A percentile compares a stretch with the other conserved stretches of the same genome.
Conservation (phyloP, 2,329 filamentous ascomycete species). For the Botrytis fragariae region DNA sequence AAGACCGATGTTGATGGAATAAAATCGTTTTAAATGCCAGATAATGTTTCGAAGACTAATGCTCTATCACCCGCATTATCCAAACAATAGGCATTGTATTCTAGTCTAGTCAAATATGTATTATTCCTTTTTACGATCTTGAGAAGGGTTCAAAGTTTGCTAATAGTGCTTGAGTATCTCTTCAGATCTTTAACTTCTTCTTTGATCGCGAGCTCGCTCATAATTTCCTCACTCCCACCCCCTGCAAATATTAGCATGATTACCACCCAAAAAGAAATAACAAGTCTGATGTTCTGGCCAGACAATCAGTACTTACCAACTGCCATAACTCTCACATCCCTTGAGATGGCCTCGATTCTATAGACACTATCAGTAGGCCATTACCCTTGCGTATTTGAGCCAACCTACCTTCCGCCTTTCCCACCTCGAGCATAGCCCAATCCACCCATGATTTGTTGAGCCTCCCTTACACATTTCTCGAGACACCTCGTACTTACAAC, state of each 20-base stretch:
- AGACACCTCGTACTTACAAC: conserved; percentile 52
- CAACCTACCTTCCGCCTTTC: conserved; percentile 43
- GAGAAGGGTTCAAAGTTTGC: conserved; percentile 27
- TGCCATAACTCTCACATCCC: conserved; percentile 49
- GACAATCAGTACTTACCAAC: conserved; percentile 32
- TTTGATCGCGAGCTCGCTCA: conserved; percentile 37
- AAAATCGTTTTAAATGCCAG: not conserved
- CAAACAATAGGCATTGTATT: not conserved
- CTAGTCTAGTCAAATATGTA: no score
- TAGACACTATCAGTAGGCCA: conserved; percentile 19
- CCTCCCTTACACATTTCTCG: conserved; percentile 53
- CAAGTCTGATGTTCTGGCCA: not conserved
- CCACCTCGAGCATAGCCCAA: conserved; percentile 51
- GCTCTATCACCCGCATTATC: accelerated
- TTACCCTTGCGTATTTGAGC: not conserved
- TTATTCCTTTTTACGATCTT: not conserved
- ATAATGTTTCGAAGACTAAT: no score
- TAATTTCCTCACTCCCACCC: conserved; percentile 39
- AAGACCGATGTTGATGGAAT: not conserved
- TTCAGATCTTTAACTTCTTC: conserved; percentile 37
- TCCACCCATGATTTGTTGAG: conserved; percentile 55
- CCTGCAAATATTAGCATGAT: conserved; percentile 27
- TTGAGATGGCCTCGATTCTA: conserved; percentile 52
- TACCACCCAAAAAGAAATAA: not conserved
- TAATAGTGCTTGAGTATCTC: conserved; percentile 26